phyloP scores from a whole-genome alignment of 192 early-diverging fungal genomes.

The Umbelopsis sp. region DNA sequence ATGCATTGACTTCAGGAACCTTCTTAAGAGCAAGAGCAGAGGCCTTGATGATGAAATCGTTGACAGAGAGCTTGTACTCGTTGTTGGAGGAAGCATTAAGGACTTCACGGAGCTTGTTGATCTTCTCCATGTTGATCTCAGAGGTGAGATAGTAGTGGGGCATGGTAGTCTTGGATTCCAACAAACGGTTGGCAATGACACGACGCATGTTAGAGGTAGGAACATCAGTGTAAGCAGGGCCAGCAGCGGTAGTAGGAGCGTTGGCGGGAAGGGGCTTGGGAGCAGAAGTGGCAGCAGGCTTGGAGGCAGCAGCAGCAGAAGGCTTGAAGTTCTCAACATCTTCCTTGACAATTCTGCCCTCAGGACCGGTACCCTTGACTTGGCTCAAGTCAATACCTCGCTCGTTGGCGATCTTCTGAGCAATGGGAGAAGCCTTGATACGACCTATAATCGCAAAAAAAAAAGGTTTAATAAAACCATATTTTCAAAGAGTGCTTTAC shows the following conservation, averaged over 20 bases:
- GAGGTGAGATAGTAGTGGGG: constrained; percentile 87
- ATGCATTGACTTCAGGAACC: constrained; percentile 93
- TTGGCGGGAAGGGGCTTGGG: constrained; percentile 40
- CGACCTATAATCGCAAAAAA: constrained; percentile 18
- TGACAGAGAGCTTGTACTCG: constrained; percentile 96
- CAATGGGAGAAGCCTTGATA: constrained; percentile 40
- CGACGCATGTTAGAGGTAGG: constrained; percentile 79
- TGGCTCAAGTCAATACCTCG: constrained; percentile 76
- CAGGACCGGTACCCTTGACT: constrained; percentile 86
- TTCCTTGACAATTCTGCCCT: constrained; percentile 88
- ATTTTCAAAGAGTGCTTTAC: background rate
- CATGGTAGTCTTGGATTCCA: constrained; percentile 73
- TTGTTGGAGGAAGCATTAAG: constrained; percentile 85
- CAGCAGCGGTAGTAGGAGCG: constrained; percentile 49
- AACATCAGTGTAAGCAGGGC: constrained; percentile 71
- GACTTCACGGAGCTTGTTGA: constrained; percentile 82
- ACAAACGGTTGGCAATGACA: constrained; percentile 76
- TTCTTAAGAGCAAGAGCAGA: constrained; percentile 84
- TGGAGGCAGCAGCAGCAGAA: constrained; percentile 46
- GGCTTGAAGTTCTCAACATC: constrained; percentile 79
- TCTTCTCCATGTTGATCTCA: constrained; percentile 89
- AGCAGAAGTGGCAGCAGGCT: constrained; percentile 46
- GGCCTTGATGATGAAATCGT: constrained; percentile 98
- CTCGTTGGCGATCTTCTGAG: constrained; percentile 79
- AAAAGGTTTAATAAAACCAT: background rate